Evolutionary conservation across 805 yeast species (phyloP).

Genomic region (Suhomyces kilbournensis): DNA sequence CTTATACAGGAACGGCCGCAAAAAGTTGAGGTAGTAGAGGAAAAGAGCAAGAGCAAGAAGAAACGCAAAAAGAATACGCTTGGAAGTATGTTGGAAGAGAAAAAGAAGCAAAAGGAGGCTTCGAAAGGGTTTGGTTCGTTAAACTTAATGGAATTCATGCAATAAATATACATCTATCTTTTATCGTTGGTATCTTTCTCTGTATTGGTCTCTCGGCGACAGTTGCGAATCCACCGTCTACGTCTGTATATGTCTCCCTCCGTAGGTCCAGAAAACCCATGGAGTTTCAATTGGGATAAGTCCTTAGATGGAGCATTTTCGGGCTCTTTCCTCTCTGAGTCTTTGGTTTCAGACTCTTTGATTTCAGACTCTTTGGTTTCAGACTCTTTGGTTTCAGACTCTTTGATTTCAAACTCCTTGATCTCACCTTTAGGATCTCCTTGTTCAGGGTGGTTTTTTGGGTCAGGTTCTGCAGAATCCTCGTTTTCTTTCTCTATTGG

Average conservation of each 20-base stretch:
- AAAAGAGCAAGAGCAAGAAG: slow-evolving; percentile 8
- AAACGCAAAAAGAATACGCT: slow-evolving; percentile 46
- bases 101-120: slow-evolving; percentile 35
- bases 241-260: slow-evolving; percentile 48
- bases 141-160: slow-evolving; percentile 41
- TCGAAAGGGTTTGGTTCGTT: slow-evolving; percentile 30
- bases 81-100: slow-evolving; percentile 39
- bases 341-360: neutral
- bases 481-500: neutral
- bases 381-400: neutral
- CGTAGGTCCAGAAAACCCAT: neutral
- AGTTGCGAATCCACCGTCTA: slow-evolving; percentile 62
- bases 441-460: slow-evolving; percentile 23
- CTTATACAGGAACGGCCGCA: slow-evolving; percentile 5
- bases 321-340: neutral
- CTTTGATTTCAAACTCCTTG: neutral
- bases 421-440: neutral
- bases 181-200: neutral
- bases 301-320: no score
- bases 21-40: neutral
- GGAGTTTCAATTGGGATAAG: neutral
- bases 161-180: slow-evolving; percentile 3
- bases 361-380: neutral
- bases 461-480: neutral
- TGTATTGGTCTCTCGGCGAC: slow-evolving; percentile 16